These are phyloP conservation scores for Tricholoma furcatifolium DNA, from an alignment of 768 basidiomycete species.

Conservation along the genomic window DNA sequence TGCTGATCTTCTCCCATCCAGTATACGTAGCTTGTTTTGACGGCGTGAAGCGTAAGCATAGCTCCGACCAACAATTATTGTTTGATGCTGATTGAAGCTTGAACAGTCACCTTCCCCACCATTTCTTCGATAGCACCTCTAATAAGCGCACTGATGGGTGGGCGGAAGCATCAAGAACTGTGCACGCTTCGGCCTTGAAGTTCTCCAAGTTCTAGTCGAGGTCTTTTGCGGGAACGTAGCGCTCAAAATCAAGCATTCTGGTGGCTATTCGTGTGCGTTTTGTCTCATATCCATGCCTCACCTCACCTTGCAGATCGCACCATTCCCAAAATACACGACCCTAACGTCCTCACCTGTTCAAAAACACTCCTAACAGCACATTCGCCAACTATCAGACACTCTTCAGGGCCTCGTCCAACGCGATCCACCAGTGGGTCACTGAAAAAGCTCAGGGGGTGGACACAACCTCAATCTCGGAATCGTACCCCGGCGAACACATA, in stretches of 20 bases:
- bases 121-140: slow-evolving; percentile 49
- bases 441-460: too few species aligned
- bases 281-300: neutral
- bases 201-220: slow-evolving; percentile 39
- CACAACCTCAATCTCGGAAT: too few species aligned
- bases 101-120: slow-evolving; percentile 45
- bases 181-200: slow-evolving; percentile 51
- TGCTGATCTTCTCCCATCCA: too few species aligned
- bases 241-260: slow-evolving; percentile 42
- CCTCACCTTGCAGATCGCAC: too few species aligned
- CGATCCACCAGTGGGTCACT: too few species aligned
- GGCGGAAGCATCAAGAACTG: slow-evolving; percentile 59
- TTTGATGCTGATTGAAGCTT: neutral
- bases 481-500: too few species aligned
- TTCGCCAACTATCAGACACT: too few species aligned
- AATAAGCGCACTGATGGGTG: slow-evolving; percentile 58
- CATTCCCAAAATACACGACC: too few species aligned
- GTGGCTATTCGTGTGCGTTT: slow-evolving; percentile 39
- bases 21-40: slow-evolving; percentile 66
- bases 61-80: neutral
- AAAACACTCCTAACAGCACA: too few species aligned
- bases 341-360: too few species aligned
- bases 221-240: slow-evolving; percentile 45
- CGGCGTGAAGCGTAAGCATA: slow-evolving; percentile 44
- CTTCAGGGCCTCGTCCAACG: too few species aligned